Conservation (phyloP, 2,329 filamentous ascomycete species). For the Cryphonectria nitschkei region DNA sequence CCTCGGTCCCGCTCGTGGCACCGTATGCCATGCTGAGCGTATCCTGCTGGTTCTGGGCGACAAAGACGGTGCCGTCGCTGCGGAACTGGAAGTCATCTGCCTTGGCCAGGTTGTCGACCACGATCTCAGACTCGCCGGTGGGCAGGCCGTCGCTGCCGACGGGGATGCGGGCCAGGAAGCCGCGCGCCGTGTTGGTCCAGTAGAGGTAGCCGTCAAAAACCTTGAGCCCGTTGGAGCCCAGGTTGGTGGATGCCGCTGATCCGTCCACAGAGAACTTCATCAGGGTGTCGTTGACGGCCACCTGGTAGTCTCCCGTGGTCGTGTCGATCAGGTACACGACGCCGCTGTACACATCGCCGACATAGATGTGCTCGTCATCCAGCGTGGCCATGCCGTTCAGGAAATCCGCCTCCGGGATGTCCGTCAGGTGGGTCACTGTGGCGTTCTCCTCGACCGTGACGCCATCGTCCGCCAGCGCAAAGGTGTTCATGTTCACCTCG, state of each 20-base stretch:
- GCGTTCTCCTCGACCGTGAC: conserved; percentile 11
- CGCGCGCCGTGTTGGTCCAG: conserved; percentile 34
- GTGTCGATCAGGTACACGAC: conserved; percentile 36
- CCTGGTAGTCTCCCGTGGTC: conserved; percentile 28
- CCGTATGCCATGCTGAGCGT: conserved; percentile 11
- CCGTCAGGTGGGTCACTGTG: conserved; percentile 17
- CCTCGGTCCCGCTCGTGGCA: background rate
- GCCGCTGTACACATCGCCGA: conserved; percentile 36
- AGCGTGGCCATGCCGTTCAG: conserved; percentile 35
- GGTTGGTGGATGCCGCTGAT: conserved; percentile 5
- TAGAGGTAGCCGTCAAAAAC: conserved; percentile 34
- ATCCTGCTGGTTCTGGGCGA: conserved; percentile 20
- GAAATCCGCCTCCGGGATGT: conserved; percentile 30
- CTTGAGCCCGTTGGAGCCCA: conserved; percentile 38
- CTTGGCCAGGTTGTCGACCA: conserved; percentile 11
- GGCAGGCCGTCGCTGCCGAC: conserved; percentile 16
- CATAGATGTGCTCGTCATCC: conserved; percentile 31
- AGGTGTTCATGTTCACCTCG: conserved; percentile 18
- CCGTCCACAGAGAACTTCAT: conserved; percentile 32
- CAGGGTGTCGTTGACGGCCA: conserved; percentile 32
- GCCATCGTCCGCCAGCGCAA: background rate
- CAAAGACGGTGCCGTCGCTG: conserved; percentile 7
- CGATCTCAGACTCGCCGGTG: background rate
- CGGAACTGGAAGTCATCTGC: conserved; percentile 22
- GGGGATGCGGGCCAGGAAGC: conserved; percentile 16